A percentile compares a stretch with the other conserved stretches of the same genome.
phyloP scores from a whole-genome alignment of 495 filamentous ascomycete species.

The Neurospora tetrasperma region DNA sequence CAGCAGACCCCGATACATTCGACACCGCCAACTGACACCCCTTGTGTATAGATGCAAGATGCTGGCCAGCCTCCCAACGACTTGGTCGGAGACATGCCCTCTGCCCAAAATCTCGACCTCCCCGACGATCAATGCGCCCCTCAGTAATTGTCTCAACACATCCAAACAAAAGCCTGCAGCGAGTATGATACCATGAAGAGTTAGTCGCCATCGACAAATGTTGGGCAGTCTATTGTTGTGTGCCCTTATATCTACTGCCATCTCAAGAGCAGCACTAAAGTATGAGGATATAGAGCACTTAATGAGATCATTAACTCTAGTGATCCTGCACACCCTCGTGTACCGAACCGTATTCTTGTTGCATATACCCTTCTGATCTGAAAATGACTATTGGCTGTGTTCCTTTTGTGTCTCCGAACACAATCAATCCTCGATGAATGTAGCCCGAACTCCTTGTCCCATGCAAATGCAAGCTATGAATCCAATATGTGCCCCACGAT shows the following conservation, averaged over 20 bases:
- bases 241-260: background rate
- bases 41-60: slow-evolving; percentile 70
- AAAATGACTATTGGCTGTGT: background rate
- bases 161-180: background rate
- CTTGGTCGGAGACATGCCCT: slow-evolving; percentile 78
- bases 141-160: slow-evolving; percentile 39
- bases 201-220: background rate
- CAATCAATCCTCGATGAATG: background rate
- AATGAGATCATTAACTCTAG: background rate
- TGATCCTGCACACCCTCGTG: background rate
- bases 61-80: slow-evolving; percentile 83
- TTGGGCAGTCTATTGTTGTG: background rate
- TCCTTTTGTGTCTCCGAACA: background rate
- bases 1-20: background rate
- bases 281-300: background rate
- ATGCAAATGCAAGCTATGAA: background rate
- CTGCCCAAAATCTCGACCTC: slow-evolving; percentile 60
- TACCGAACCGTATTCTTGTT: background rate
- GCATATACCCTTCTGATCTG: background rate
- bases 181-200: background rate
- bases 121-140: slow-evolving; percentile 63
- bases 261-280: background rate
- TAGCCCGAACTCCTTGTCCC: background rate
- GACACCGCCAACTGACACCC: slow-evolving; percentile 1
- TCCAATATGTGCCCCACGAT: background rate